Percentiles rank a stretch among this genome's conserved stretches.
Evolutionary conservation across 331 rosid species (phyloP).

Genomic region (Stylosanthes scabra): DNA sequence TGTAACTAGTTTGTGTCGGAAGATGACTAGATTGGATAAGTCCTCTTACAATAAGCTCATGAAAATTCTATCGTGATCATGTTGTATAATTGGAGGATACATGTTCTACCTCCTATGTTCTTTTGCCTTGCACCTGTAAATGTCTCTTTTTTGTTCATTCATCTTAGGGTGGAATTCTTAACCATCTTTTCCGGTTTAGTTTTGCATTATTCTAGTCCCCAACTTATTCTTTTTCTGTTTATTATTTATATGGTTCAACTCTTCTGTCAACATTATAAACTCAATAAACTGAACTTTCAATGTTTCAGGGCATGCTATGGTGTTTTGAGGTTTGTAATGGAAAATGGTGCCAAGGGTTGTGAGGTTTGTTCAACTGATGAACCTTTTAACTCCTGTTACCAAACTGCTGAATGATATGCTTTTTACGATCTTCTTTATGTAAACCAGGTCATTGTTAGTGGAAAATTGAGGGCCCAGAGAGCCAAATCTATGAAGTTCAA

Average conservation of each 20-base stretch:
- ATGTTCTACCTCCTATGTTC: too few relatives aligned
- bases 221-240: background rate
- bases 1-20: too few relatives aligned
- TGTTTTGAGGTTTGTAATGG: conserved; percentile 87
- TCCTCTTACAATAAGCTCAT: too few relatives aligned
- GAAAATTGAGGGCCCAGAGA: conserved; percentile 82
- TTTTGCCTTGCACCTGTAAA: too few relatives aligned
- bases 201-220: background rate
- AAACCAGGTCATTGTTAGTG: conserved; percentile 75
- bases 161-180: background rate
- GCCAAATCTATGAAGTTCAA: conserved; percentile 92
- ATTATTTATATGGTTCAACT: background rate
- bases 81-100: too few relatives aligned
- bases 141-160: too few relatives aligned
- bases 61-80: too few relatives aligned
- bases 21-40: too few relatives aligned
- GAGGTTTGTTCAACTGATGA: conserved; percentile 56
- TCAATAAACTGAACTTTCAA: background rate
- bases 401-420: background rate
- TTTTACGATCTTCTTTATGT: background rate
- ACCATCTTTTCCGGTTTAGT: background rate
- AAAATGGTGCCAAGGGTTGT: conserved; percentile 89
- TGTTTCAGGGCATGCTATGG: conserved; percentile 80
- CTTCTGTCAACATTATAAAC: background rate
- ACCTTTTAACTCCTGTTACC: background rate